These are phyloP conservation scores for Phialophora verrucosa DNA, from an alignment of 2,329 filamentous ascomycete genomes.

Conservation along the genomic window DNA sequence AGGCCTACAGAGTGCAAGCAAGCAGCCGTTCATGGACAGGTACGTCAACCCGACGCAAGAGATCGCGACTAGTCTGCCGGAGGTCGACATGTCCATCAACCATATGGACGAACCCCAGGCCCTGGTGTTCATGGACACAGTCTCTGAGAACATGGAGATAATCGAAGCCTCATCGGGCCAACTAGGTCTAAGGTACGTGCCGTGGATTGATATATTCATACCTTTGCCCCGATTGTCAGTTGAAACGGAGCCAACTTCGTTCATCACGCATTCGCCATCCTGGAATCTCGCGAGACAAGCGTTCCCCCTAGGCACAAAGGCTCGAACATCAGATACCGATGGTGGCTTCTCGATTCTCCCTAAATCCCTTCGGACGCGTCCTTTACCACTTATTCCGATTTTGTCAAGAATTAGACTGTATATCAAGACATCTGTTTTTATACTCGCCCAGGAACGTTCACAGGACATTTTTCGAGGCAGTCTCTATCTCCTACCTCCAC, in stretches of 20 bases:
- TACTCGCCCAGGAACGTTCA: no score
- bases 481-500: no score
- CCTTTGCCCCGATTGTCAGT: background rate
- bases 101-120: background rate
- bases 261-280: no score
- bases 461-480: no score
- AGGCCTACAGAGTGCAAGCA: background rate
- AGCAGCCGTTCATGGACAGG: background rate
- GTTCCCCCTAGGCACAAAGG: no score
- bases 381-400: no score
- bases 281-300: no score
- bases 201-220: background rate
- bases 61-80: background rate
- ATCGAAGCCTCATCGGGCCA: background rate
- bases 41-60: background rate
- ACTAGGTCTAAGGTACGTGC: background rate
- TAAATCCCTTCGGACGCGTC: no score
- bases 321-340: no score
- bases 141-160: background rate
- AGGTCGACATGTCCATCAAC: background rate
- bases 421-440: no score
- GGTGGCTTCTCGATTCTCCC: no score
- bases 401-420: no score
- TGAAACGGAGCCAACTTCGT: background rate
- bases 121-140: background rate